These are phyloP conservation scores for Fusarium miscanthi DNA, from an alignment of 2,329 filamentous ascomycete genomes.

Conservation along the genomic window DNA sequence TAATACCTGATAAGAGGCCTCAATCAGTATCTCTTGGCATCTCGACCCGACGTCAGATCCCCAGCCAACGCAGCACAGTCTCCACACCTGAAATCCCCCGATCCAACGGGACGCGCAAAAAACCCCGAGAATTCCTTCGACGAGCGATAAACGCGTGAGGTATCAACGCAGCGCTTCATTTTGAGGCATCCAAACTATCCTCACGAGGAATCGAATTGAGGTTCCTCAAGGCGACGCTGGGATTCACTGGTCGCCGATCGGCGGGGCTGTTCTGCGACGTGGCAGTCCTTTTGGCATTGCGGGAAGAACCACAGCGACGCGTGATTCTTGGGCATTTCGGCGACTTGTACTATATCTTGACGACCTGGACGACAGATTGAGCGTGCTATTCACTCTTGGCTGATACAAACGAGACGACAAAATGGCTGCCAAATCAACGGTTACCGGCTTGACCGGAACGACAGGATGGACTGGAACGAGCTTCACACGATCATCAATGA, in stretches of 20 bases:
- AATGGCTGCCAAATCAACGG: conserved; percentile 47
- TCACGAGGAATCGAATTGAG: not conserved
- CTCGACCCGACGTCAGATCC: conserved; percentile 25
- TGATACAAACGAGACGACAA: not conserved
- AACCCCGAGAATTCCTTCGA: not conserved
- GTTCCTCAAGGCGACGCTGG: conserved; percentile 22
- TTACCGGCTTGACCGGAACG: conserved; percentile 48
- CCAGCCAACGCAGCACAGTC: conserved; percentile 27
- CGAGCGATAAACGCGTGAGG: conserved; percentile 18
- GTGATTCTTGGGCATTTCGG: not conserved
- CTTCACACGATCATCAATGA: conserved; percentile 54
- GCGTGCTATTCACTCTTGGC: not conserved
- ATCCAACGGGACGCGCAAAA: conserved; percentile 15
- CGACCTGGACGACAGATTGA: not conserved
- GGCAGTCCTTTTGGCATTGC: conserved; percentile 23
- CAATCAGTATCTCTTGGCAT: conserved; percentile 6
- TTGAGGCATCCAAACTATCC: conserved; percentile 8
- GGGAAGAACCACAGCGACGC: conserved; percentile 4
- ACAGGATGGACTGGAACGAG: conserved; percentile 37
- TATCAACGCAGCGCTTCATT: conserved; percentile 24
- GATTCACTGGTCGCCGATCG: conserved; percentile 35
- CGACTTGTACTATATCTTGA: not conserved
- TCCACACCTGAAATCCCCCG: conserved; percentile 20
- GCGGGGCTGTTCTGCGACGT: conserved; percentile 40
- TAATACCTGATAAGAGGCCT: conserved; percentile 8